A percentile compares a stretch with the other conserved stretches of the same genome.
Conservation (phyloP, 108 stramenopile genomes). For the Conticribra weissflogii region DNA sequence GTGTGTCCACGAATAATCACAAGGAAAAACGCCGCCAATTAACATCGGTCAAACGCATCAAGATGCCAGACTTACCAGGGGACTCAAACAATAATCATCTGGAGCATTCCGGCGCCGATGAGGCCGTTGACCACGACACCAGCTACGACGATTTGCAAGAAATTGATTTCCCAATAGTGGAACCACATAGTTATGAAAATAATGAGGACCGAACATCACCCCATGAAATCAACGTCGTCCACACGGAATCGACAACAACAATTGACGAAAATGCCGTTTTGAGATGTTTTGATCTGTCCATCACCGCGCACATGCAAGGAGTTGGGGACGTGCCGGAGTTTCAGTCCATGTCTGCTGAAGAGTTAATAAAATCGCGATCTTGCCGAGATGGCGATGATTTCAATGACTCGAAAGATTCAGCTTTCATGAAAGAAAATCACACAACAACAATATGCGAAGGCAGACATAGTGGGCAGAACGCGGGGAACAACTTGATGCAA, state of each 20-base stretch:
- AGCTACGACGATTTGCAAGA: neutral
- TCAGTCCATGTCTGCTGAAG: conserved; percentile 5
- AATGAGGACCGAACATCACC: neutral
- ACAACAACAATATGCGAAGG: too few relatives aligned
- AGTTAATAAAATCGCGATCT: too few relatives aligned
- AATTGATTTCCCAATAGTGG: neutral
- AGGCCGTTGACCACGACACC: neutral
- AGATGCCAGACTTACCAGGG: too few relatives aligned
- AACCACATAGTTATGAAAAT: neutral
- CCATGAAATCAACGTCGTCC: too few relatives aligned
- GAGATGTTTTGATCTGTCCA: conserved; percentile 26
- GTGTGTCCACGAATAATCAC: too few relatives aligned
- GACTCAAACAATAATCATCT: neutral
- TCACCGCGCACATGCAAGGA: conserved; percentile 12
- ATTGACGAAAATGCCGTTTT: conserved; percentile 22
- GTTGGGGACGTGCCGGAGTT: conserved; percentile 1
- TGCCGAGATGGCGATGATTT: too few relatives aligned
- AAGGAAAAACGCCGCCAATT: too few relatives aligned
- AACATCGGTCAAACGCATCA: too few relatives aligned
- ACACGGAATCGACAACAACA: neutral
- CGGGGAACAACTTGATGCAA: too few relatives aligned
- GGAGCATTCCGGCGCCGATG: neutral
- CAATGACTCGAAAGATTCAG: too few relatives aligned
- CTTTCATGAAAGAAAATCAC: too few relatives aligned
- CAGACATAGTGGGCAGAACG: too few relatives aligned